A percentile compares a stretch with the other conserved stretches of the same genome.
phyloP scores from a whole-genome alignment of 108 stramenopile species.

The Cyclotella sp. region DNA sequence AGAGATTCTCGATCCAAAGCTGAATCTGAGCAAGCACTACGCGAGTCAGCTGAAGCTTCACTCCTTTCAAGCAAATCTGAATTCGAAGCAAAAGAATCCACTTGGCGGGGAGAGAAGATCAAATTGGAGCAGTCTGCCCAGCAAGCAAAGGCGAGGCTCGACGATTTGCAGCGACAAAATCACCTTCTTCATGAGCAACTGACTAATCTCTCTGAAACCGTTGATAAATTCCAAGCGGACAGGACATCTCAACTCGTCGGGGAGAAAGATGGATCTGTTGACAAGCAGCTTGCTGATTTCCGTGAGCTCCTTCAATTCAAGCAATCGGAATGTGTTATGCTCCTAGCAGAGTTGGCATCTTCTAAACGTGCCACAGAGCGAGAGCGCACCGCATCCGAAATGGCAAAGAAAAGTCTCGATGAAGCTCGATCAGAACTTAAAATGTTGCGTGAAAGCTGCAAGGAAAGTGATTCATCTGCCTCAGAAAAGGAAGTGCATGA shows the following conservation, averaged over 20 bases:
- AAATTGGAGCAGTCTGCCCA: slow-evolving; percentile 50
- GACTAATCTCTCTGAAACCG: slow-evolving; percentile 60
- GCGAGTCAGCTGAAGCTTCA: slow-evolving; percentile 62
- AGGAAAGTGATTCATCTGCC: slow-evolving; percentile 24
- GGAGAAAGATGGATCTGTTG: slow-evolving; percentile 20
- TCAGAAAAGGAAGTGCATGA: slow-evolving; percentile 24
- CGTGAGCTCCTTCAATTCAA: slow-evolving; percentile 84
- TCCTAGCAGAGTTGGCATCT: slow-evolving; percentile 78
- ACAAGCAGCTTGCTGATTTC: slow-evolving; percentile 70
- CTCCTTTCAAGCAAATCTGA: slow-evolving; percentile 51
- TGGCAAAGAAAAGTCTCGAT: slow-evolving; percentile 79
- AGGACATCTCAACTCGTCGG: slow-evolving; percentile 37
- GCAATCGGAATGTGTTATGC: slow-evolving; percentile 80
- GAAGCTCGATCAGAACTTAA: slow-evolving; percentile 83
- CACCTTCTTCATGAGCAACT: slow-evolving; percentile 82
- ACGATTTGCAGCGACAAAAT: slow-evolving; percentile 74
- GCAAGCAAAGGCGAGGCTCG: slow-evolving; percentile 63
- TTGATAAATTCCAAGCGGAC: slow-evolving; percentile 64
- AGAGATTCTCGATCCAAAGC: slow-evolving; percentile 67
- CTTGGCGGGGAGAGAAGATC: slow-evolving; percentile 64
- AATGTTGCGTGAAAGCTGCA: slow-evolving; percentile 37
- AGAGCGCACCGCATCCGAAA: slow-evolving; percentile 71
- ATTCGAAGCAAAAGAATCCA: slow-evolving; percentile 52
- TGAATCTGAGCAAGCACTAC: slow-evolving; percentile 58
- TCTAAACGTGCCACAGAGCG: slow-evolving; percentile 73